Evolutionary conservation across 2,329 filamentous ascomycete genomes (phyloP).

Genomic region (Tolypocladium ovalisporum): DNA sequence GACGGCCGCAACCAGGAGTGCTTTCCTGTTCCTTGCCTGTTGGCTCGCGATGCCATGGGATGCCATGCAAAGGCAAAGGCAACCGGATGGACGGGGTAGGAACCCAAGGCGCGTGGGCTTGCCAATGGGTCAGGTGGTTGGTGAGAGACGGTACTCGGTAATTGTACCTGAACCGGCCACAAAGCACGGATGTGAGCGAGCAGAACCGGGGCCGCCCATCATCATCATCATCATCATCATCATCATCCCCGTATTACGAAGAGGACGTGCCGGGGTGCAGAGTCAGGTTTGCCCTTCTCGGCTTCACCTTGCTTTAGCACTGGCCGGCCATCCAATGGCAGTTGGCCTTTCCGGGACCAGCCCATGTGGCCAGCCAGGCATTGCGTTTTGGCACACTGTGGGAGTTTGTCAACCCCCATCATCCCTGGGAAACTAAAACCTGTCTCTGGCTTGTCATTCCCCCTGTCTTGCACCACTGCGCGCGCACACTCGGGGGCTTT

Average conservation of each 20-base stretch:
- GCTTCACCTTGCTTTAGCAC: neutral
- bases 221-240: too few relatives aligned
- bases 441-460: slow-evolving; percentile 8
- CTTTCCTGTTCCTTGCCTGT: neutral
- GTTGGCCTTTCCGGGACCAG: neutral
- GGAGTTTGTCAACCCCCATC: slow-evolving; percentile 9
- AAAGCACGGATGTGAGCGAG: too few relatives aligned
- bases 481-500: neutral
- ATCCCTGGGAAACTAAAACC: slow-evolving; percentile 20
- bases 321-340: neutral
- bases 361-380: neutral
- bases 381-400: slow-evolving; percentile 1
- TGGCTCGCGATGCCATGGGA: neutral
- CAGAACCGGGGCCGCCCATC: neutral
- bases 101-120: too few relatives aligned
- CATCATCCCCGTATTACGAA: neutral
- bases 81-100: too few relatives aligned
- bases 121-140: too few relatives aligned
- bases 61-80: too few relatives aligned
- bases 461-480: neutral
- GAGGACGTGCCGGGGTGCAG: neutral
- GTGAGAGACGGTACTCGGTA: too few relatives aligned
- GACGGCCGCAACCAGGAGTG: neutral
- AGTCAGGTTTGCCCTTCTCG: slow-evolving; percentile 1
- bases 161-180: too few relatives aligned